Conservation (phyloP, 139 green algal species). For the Chlamydomonas sp. region DNA sequence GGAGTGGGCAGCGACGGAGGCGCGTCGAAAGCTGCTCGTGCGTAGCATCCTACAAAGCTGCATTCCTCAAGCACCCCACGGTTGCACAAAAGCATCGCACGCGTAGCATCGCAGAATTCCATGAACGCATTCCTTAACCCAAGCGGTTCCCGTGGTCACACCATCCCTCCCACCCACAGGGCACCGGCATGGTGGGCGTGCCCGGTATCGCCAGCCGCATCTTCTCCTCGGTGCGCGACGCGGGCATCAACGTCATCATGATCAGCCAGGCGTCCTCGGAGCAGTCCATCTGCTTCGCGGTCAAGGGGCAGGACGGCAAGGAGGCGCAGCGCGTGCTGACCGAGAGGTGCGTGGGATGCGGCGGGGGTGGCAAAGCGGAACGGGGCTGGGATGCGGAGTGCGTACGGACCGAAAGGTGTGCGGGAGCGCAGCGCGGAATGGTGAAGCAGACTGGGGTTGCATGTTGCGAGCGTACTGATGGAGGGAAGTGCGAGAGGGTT, state of each 20-base stretch:
- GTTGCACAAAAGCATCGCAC: neutral
- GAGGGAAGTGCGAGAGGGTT: too few species aligned
- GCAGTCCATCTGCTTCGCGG: constrained; percentile 98
- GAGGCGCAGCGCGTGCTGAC: constrained; percentile 51
- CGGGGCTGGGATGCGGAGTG: neutral
- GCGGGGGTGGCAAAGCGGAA: neutral
- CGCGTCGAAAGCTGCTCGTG: neutral
- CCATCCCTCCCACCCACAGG: constrained; percentile 49
- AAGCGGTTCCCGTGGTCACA: neutral
- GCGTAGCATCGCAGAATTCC: neutral
- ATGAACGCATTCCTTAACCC: neutral
- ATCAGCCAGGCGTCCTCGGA: constrained; percentile 96
- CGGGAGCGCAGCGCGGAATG: too few species aligned
- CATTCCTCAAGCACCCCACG: too few species aligned
- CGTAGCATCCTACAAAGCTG: too few species aligned
- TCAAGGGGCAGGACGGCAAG: constrained; percentile 65
- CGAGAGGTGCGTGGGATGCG: constrained; percentile 27
- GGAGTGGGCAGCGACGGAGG: neutral
- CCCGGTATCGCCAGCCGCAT: constrained; percentile 92
- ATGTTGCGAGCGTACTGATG: too few species aligned
- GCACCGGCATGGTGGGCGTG: constrained; percentile 97
- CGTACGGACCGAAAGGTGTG: neutral
- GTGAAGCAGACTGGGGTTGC: too few species aligned
- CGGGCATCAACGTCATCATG: constrained; percentile 97
- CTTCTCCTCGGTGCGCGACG: constrained; percentile 90